Base-by-base conservation (phyloP, 805 yeast species). In the Wickerhamiella sorbophila region DNA sequence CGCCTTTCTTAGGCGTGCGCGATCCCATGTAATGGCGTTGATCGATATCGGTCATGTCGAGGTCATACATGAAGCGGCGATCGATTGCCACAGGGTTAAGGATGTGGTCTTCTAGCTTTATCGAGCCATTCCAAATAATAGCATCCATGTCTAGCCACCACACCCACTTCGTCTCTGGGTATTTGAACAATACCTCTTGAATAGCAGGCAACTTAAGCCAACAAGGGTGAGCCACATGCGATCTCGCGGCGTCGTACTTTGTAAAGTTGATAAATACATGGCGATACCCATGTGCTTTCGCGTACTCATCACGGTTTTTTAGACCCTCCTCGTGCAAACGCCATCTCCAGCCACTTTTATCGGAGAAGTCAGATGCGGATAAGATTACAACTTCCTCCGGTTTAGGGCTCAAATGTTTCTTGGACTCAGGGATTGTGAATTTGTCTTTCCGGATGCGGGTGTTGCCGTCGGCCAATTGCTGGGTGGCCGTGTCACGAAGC, bases 111-210 rank as follows among this genome's bases (percentile, higher is more conserved):
- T 52, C 56, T 4, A 61, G 43, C 18, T 56, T 57, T 17, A 53
- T 26, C 6, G 48, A 33, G 4, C 54, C 53, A 33, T 60, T 57
- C 57, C 57, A 57, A 40, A 61, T 54, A 20, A 61, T 48, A 12
- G 57, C 56, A 31, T 61, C 65, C 5, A 53, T 49, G 41, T 62
- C 65, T 19, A 61, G 49, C 65, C 64, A 61, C 62, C 63, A 62
- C 21, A 62, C 50, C 65, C 65, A 61, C 38, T 61, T 60, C n/a
- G 55, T 62, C 3, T 54, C 49, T 3, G 65, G 63, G 42, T 57
- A 40, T 20, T 32, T 33, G 12, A 46, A 51, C 33, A 60, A 58
- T 3, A 60, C 54, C n/a, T 56, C 55, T 39, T 46, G 46, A 18
- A 61, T 50, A 14, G 63, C 61, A 4, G 60, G 56, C 21, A 61